Evolutionary conservation across 345 rosid genomes (phyloP).

Genomic region (Euphorbia lathyris): DNA sequence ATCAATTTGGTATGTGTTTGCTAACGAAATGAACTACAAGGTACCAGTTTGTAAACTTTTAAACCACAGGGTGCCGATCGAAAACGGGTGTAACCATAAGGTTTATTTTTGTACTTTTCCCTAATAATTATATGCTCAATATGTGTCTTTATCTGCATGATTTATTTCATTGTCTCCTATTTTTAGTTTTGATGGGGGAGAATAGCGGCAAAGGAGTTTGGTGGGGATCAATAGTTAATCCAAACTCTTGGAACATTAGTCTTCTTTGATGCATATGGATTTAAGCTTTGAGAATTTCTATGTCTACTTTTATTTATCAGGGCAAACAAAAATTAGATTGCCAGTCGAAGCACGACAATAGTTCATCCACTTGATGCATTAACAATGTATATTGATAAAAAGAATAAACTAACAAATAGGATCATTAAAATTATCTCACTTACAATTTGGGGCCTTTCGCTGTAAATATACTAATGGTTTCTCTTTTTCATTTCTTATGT

Average conservation of each 20-base stretch:
- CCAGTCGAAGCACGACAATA: neutral
- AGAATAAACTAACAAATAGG: too few relatives aligned
- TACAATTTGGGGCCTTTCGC: neutral
- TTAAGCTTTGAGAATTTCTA: neutral
- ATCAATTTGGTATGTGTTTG: too few relatives aligned
- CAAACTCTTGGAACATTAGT: neutral
- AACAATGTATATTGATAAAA: too few relatives aligned
- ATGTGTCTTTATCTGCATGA: neutral
- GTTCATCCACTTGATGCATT: too few relatives aligned
- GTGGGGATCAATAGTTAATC: neutral
- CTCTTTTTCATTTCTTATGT: neutral
- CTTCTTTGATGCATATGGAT: neutral
- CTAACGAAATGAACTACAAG: too few relatives aligned
- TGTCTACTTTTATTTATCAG: neutral
- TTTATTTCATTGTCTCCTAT: neutral
- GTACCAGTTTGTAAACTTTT: too few relatives aligned
- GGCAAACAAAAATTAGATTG: neutral
- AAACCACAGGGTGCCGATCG: too few relatives aligned
- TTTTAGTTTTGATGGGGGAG: neutral
- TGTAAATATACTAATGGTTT: neutral
- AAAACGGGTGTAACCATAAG: too few relatives aligned
- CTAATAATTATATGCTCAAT: slow-evolving; percentile 10
- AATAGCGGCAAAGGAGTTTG: neutral
- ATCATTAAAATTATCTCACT: neutral
- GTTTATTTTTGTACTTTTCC: too few relatives aligned